phyloP scores from a whole-genome alignment of 129 eudicot genomes.

The Pseudognaphalium luteoalbum region DNA sequence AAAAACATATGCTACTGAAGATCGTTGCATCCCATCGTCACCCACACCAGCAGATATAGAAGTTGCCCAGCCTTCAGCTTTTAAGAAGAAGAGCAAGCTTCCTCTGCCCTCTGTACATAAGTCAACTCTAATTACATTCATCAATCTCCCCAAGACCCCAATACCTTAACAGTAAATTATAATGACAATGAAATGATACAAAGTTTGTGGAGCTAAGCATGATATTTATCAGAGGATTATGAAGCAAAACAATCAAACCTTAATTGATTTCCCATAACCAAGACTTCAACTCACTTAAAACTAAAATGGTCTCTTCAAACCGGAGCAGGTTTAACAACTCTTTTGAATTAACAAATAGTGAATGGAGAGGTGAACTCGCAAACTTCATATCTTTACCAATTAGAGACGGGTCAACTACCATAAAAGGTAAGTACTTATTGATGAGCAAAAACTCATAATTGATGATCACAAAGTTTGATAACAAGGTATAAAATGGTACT shows the following conservation, averaged over 20 bases:
- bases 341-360: background rate
- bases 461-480: background rate
- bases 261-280: conserved; percentile 4
- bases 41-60: conserved; percentile 97
- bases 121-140: conserved; percentile 7
- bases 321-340: background rate
- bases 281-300: background rate
- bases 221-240: conserved; percentile 4
- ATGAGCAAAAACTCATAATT: background rate
- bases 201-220: conserved; percentile 14
- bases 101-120: conserved; percentile 86
- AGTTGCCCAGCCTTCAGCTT: conserved; percentile 86
- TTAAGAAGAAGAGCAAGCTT: conserved; percentile 77
- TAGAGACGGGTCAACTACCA: background rate
- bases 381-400: background rate
- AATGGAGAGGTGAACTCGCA: background rate
- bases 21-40: conserved; percentile 87
- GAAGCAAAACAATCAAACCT: conserved; percentile 10
- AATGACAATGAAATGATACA: conserved; percentile 11
- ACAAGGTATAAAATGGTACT: background rate
- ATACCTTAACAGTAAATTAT: conserved; percentile 1
- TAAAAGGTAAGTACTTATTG: background rate
- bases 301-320: background rate
- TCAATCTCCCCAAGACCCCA: conserved; percentile 13
- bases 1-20: conserved; percentile 85